phyloP scores from a whole-genome alignment of 208 protist genomes.

The Wallacemonas sp. region DNA sequence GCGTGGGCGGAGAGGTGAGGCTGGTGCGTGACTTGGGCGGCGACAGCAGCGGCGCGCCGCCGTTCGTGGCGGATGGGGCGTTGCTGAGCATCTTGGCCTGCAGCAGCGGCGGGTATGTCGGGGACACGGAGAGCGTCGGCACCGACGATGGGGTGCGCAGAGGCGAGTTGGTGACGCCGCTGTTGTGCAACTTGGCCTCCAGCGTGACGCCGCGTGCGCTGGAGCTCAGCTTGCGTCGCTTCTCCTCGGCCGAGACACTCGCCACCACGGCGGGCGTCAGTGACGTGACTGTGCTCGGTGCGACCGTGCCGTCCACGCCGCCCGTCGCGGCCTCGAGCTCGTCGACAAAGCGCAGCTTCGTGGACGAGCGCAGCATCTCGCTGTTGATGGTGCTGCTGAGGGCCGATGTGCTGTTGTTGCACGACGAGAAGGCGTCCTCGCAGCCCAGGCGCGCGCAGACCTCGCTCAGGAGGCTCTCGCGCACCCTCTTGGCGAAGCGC shows the following conservation, averaged over 20 bases:
- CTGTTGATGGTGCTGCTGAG: slow-evolving; percentile 57
- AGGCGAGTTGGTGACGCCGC: not conserved
- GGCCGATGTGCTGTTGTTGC: slow-evolving; percentile 55
- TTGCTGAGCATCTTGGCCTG: not conserved
- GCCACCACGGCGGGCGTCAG: slow-evolving; percentile 47
- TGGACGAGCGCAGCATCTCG: slow-evolving; percentile 51
- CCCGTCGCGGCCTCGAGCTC: slow-evolving; percentile 68
- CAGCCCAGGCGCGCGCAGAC: slow-evolving; percentile 44
- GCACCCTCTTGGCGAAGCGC: slow-evolving; percentile 42
- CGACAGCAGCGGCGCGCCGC: not conserved
- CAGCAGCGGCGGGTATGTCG: too few species aligned
- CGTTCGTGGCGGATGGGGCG: not conserved
- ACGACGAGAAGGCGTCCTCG: slow-evolving; percentile 37
- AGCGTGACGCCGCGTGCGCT: not conserved
- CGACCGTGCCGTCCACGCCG: slow-evolving; percentile 47
- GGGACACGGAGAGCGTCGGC: too few species aligned
- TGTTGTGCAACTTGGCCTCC: slow-evolving; percentile 13
- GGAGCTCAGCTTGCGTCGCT: slow-evolving; percentile 12
- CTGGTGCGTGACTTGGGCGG: not conserved
- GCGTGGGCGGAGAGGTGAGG: not conserved
- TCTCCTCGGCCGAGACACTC: slow-evolving; percentile 42
- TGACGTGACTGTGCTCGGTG: slow-evolving; percentile 31
- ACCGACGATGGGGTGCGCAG: too few species aligned
- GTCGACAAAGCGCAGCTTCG: slow-evolving; percentile 70
- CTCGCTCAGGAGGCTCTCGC: slow-evolving; percentile 49